Conservation (phyloP, 495 filamentous ascomycete genomes). For the Staphylotrichum tortipilum region DNA sequence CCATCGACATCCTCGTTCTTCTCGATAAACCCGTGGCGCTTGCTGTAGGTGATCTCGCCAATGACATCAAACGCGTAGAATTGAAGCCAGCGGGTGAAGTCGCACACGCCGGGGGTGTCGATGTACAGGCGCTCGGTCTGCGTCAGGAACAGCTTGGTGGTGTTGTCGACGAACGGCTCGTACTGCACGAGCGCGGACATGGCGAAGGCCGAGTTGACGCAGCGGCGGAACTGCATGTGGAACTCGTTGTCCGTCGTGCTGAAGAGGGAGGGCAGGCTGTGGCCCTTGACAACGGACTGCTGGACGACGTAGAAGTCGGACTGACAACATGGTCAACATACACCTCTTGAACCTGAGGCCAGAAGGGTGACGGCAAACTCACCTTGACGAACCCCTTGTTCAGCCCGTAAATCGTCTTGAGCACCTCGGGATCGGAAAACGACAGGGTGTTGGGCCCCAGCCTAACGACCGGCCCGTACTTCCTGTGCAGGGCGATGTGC, state of each 20-base stretch:
- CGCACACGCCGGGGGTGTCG: slow-evolving; percentile 41
- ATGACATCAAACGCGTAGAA: slow-evolving; percentile 77
- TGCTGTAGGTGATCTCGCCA: slow-evolving; percentile 56
- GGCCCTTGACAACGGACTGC: slow-evolving; percentile 54
- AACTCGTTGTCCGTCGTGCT: slow-evolving; percentile 65
- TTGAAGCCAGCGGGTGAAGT: slow-evolving; percentile 67
- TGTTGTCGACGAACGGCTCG: slow-evolving; percentile 65
- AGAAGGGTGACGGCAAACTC: neutral
- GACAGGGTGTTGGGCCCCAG: slow-evolving; percentile 60
- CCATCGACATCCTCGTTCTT: slow-evolving; percentile 56
- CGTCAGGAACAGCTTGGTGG: slow-evolving; percentile 52
- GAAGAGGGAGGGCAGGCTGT: slow-evolving; percentile 64
- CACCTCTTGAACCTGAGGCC: no score
- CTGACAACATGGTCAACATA: no score
- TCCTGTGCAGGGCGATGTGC: slow-evolving; percentile 56
- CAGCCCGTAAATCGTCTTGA: slow-evolving; percentile 70
- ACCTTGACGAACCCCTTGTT: slow-evolving; percentile 79
- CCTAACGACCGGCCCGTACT: slow-evolving; percentile 64
- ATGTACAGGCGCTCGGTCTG: slow-evolving; percentile 56
- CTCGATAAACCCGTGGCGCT: slow-evolving; percentile 56
- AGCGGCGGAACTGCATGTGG: slow-evolving; percentile 61
- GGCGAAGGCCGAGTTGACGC: slow-evolving; percentile 63
- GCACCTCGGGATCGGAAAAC: slow-evolving; percentile 55
- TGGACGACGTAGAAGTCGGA: slow-evolving; percentile 66
- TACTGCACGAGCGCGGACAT: slow-evolving; percentile 64